Percentiles rank a stretch among this genome's conserved stretches.
These are phyloP conservation scores for Arctium lappa DNA, from an alignment of 129 eudicot species.

Conservation along the genomic window DNA sequence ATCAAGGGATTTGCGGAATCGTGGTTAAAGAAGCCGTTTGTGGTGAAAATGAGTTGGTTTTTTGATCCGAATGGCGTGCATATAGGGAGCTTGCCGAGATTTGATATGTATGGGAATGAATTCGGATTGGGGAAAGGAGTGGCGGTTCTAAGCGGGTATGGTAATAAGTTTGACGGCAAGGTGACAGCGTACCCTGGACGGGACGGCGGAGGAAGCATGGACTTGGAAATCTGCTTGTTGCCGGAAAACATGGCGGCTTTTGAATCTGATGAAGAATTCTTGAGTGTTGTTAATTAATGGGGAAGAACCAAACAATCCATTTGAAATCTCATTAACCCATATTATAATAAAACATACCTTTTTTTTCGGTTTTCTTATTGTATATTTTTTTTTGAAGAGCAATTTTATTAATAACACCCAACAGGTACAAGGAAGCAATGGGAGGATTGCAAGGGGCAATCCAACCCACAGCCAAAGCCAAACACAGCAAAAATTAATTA, in stretches of 20 bases:
- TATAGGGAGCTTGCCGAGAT: conserved; percentile 36
- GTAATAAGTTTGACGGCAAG: conserved; percentile 36
- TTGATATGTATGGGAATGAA: conserved; percentile 16
- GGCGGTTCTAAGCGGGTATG: conserved; percentile 36
- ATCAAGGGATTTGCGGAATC: conserved; percentile 7
- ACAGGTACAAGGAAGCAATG: too few relatives aligned
- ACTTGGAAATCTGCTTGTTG: conserved; percentile 42
- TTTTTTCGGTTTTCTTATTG: too few relatives aligned
- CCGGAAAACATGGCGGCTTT: conserved; percentile 40
- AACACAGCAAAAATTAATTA: too few relatives aligned
- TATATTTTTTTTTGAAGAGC: too few relatives aligned
- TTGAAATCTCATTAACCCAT: not conserved
- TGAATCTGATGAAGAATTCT: conserved; percentile 42
- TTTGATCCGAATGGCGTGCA: conserved; percentile 12
- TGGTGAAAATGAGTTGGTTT: not conserved
- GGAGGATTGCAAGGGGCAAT: too few relatives aligned
- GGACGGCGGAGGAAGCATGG: conserved; percentile 51
- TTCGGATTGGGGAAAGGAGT: conserved; percentile 29
- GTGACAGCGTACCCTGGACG: conserved; percentile 27
- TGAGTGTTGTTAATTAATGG: conserved; percentile 15
- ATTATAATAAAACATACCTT: too few relatives aligned
- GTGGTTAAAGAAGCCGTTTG: conserved; percentile 22
- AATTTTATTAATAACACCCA: too few relatives aligned
- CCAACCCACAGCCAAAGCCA: too few relatives aligned
- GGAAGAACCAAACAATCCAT: not conserved